Conservation (phyloP, 129 eudicot species). For the Lactuca saligna region DNA sequence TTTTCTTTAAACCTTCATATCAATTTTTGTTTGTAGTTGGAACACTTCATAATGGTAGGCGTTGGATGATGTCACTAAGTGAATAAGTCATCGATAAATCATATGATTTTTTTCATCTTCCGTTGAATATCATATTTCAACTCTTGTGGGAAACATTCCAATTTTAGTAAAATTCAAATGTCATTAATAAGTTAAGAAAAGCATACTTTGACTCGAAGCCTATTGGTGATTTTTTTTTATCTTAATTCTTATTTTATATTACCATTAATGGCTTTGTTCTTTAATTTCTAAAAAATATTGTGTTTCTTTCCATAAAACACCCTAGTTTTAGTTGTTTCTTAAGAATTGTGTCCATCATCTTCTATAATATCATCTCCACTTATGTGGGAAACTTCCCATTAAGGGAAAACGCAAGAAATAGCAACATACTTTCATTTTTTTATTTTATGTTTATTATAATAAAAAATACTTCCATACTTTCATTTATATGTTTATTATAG, state of each 20-base stretch:
- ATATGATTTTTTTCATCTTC: neutral
- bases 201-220: neutral
- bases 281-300: too few relatives aligned
- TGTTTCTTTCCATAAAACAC: neutral
- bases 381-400: slow-evolving; percentile 2
- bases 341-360: neutral
- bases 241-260: neutral
- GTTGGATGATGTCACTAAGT: slow-evolving; percentile 11
- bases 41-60: slow-evolving; percentile 15
- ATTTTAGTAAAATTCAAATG: slow-evolving; percentile 2
- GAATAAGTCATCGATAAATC: neutral
- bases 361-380: neutral
- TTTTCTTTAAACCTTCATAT: slow-evolving; percentile 9
- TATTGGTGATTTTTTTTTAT: neutral
- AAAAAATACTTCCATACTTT: too few relatives aligned
- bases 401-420: too few relatives aligned
- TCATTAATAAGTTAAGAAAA: neutral
- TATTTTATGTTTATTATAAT: too few relatives aligned
- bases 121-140: neutral
- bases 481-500: too few relatives aligned
- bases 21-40: slow-evolving; percentile 16
- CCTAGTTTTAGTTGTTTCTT: neutral
- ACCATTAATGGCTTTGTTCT: neutral
- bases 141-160: neutral
- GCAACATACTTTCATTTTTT: too few relatives aligned